Evolutionary conservation across 768 basidiomycete genomes (phyloP).

Genomic region (Naganishia onofrii): DNA sequence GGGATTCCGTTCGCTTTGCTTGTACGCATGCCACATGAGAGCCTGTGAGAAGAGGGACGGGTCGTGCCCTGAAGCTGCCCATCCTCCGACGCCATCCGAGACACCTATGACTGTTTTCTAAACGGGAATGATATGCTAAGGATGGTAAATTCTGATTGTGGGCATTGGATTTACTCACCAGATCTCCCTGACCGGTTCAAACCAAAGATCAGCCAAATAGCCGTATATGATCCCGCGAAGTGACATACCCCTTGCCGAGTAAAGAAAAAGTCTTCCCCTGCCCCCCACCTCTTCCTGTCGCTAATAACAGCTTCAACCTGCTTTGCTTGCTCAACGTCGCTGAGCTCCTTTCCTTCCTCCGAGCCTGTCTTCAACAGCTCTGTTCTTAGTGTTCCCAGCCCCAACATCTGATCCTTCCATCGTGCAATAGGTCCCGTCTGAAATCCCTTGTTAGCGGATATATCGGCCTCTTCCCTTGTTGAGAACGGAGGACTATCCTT

Average conservation of each 20-base stretch:
- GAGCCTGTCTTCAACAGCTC: constrained; percentile 36
- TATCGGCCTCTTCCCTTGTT: constrained; percentile 26
- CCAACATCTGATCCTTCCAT: constrained; percentile 46
- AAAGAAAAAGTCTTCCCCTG: constrained; percentile 51
- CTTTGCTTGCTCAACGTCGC: constrained; percentile 35
- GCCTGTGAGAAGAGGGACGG: constrained; percentile 87
- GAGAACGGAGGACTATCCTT: constrained; percentile 50
- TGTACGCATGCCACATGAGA: constrained; percentile 69
- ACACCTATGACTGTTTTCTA: constrained; percentile 62
- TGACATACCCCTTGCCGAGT: constrained; percentile 38
- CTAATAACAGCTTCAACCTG: constrained; percentile 31
- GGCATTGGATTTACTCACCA: background rate
- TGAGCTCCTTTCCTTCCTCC: constrained; percentile 31
- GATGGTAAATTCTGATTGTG: background rate
- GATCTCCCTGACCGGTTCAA: background rate
- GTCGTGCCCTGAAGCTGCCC: constrained; percentile 78
- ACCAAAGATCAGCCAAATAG: background rate
- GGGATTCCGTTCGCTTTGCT: constrained; percentile 28
- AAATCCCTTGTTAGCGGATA: constrained; percentile 37
- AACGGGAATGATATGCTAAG: background rate
- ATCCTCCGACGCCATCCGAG: constrained; percentile 91
- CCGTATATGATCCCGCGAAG: too few relatives aligned
- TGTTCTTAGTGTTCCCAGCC: constrained; percentile 41
- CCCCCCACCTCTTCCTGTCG: constrained; percentile 43
- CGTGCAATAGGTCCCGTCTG: constrained; percentile 35